Conservation (phyloP, 495 filamentous ascomycete genomes). For the Penicillium antarcticum region DNA sequence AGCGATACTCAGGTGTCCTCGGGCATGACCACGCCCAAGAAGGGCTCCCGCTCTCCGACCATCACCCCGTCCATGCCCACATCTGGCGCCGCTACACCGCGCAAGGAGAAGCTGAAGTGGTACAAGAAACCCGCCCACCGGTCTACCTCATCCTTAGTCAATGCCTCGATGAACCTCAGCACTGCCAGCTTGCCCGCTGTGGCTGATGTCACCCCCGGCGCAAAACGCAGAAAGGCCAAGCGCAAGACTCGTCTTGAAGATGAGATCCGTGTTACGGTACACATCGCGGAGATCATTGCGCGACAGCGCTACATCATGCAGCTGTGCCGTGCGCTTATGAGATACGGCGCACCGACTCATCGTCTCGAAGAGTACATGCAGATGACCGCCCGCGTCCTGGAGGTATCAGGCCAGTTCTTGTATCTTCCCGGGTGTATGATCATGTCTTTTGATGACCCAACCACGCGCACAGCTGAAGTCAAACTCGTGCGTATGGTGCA, state of each 20-base stretch:
- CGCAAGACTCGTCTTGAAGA: slow-evolving; percentile 59
- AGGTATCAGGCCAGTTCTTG: slow-evolving; percentile 86
- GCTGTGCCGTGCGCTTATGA: slow-evolving; percentile 84
- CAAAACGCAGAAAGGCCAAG: slow-evolving; percentile 28
- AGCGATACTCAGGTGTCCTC: slow-evolving; percentile 37
- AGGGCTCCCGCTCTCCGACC: slow-evolving; percentile 21
- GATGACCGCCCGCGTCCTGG: slow-evolving; percentile 83
- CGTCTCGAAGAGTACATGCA: slow-evolving; percentile 85
- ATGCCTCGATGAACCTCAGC: slow-evolving; percentile 50
- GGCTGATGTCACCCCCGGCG: slow-evolving; percentile 29
- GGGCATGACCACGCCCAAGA: slow-evolving; percentile 33
- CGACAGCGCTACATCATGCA: slow-evolving; percentile 85
- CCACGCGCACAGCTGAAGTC: slow-evolving; percentile 88
- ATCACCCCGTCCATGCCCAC: slow-evolving; percentile 14
- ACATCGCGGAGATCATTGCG: slow-evolving; percentile 82
- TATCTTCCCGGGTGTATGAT: slow-evolving; percentile 96
- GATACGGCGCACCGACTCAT: slow-evolving; percentile 75
- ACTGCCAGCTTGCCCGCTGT: slow-evolving; percentile 29
- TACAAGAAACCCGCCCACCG: slow-evolving; percentile 53
- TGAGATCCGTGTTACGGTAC: slow-evolving; percentile 70
- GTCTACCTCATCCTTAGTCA: slow-evolving; percentile 41
- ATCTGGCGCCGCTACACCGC: slow-evolving; percentile 57
- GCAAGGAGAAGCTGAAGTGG: slow-evolving; percentile 60
- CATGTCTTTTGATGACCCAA: slow-evolving; percentile 86
- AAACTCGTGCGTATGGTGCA: slow-evolving; percentile 77